phyloP scores from a whole-genome alignment of 768 basidiomycete genomes.

The Cytidiella melzeri region DNA sequence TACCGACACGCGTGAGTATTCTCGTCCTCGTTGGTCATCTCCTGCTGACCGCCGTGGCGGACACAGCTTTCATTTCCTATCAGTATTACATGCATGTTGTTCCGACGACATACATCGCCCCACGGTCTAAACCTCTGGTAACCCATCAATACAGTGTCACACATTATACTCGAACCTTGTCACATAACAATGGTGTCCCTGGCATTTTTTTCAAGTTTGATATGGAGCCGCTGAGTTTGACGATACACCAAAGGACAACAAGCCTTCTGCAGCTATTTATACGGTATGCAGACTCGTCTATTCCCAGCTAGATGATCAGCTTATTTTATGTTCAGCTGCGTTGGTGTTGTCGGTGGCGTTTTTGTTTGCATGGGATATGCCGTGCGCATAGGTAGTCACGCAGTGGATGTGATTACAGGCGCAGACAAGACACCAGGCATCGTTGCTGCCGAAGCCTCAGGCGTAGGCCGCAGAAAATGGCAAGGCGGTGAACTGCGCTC shows the following conservation, averaged over 20 bases:
- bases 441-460: conserved; percentile 59
- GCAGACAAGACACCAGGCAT: conserved; percentile 45
- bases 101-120: conserved; percentile 86
- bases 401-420: conserved; percentile 58
- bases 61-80: conserved; percentile 77
- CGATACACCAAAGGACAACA: conserved; percentile 85
- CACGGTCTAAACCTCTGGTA: conserved; percentile 53
- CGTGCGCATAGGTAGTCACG: conserved; percentile 47
- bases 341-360: conserved; percentile 91
- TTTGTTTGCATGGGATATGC: conserved; percentile 83
- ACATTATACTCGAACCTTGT: conserved; percentile 74
- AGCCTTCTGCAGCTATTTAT: conserved; percentile 77
- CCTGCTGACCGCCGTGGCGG: no score
- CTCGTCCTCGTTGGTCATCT: conserved; percentile 3
- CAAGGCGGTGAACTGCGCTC: conserved; percentile 58
- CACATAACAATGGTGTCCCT: conserved; percentile 75
- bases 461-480: conserved; percentile 65
- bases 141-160: conserved; percentile 94
- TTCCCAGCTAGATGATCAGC: no score
- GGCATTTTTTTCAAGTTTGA: conserved; percentile 99
- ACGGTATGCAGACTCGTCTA: conserved; percentile 40
- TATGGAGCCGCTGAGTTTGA: conserved; percentile 82
- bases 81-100: conserved; percentile 96
- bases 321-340: conserved; percentile 45
- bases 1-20: conserved; percentile 55